These are phyloP conservation scores for Paspalum vaginatum DNA, from an alignment of 176 grass and related monocot genomes.

Conservation along the genomic window DNA sequence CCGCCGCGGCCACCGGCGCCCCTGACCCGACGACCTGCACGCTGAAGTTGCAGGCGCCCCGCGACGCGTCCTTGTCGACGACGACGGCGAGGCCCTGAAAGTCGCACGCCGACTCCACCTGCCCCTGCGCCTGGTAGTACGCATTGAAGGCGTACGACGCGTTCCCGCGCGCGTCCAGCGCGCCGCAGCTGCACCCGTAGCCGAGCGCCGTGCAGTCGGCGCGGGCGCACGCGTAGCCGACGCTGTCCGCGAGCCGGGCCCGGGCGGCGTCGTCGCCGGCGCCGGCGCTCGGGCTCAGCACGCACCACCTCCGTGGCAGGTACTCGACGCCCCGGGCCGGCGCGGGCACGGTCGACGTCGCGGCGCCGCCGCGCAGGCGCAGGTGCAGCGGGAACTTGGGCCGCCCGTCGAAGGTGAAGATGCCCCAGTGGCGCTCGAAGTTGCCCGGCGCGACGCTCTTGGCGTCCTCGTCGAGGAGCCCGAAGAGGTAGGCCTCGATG, in stretches of 20 bases:
- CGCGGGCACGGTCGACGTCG: constrained; percentile 1
- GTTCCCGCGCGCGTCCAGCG: constrained; percentile 40
- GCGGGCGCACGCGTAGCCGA: constrained; percentile 54
- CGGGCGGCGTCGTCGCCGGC: neutral
- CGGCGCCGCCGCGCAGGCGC: constrained; percentile 42
- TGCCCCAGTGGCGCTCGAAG: constrained; percentile 89
- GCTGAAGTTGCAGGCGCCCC: constrained; percentile 43
- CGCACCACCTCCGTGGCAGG: constrained; percentile 64
- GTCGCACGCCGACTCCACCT: constrained; percentile 58
- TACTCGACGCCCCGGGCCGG: constrained; percentile 58
- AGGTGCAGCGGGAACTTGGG: constrained; percentile 60
- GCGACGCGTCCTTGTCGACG: constrained; percentile 51
- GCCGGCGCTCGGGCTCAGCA: constrained; percentile 41
- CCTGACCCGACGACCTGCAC: constrained; percentile 41
- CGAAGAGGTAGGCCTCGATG: constrained; percentile 75
- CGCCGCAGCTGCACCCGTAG: constrained; percentile 58
- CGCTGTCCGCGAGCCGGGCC: constrained; percentile 32
- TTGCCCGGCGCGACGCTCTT: constrained; percentile 69
- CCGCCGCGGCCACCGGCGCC: neutral
- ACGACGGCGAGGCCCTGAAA: constrained; percentile 64
- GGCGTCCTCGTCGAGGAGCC: constrained; percentile 74
- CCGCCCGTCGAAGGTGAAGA: constrained; percentile 73
- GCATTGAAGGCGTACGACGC: constrained; percentile 81
- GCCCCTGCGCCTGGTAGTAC: constrained; percentile 71
- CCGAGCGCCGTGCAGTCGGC: constrained; percentile 75